Evolutionary conservation across 805 yeast genomes (phyloP).

Genomic region (Candida awuae): DNA sequence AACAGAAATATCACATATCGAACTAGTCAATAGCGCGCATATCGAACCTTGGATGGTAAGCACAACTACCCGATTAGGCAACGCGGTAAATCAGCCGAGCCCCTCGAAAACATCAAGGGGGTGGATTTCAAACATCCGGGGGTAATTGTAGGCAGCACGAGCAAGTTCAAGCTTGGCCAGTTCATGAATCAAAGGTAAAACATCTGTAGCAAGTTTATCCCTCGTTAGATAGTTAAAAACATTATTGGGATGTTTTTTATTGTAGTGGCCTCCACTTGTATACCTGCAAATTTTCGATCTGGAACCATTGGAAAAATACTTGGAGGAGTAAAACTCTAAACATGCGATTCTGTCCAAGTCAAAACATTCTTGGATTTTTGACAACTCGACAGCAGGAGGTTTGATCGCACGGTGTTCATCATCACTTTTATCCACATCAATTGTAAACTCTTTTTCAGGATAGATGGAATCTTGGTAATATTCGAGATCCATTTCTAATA

Average conservation of each 20-base stretch:
- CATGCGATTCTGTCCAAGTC: slow-evolving; percentile 3
- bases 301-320: slow-evolving; percentile 19
- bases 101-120: slow-evolving; percentile 6
- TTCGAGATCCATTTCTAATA: neutral
- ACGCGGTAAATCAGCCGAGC: neutral
- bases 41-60: too few species aligned
- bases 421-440: neutral
- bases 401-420: neutral
- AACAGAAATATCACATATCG: too few species aligned
- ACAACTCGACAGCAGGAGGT: neutral
- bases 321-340: slow-evolving; percentile 25
- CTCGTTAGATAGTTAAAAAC: slow-evolving; percentile 16
- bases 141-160: slow-evolving; percentile 1
- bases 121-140: slow-evolving; percentile 4
- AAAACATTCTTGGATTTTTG: neutral
- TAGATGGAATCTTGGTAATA: neutral
- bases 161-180: slow-evolving; percentile 20
- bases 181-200: slow-evolving; percentile 22
- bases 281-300: slow-evolving; percentile 16
- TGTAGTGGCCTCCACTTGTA: slow-evolving; percentile 18
- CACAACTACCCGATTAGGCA: slow-evolving; percentile 3
- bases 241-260: slow-evolving; percentile 17
- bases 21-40: too few species aligned
- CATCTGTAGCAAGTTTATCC: slow-evolving; percentile 14
- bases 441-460: neutral